Conservation (phyloP, 805 yeast genomes). For the Metschnikowia bowlesiae region DNA sequence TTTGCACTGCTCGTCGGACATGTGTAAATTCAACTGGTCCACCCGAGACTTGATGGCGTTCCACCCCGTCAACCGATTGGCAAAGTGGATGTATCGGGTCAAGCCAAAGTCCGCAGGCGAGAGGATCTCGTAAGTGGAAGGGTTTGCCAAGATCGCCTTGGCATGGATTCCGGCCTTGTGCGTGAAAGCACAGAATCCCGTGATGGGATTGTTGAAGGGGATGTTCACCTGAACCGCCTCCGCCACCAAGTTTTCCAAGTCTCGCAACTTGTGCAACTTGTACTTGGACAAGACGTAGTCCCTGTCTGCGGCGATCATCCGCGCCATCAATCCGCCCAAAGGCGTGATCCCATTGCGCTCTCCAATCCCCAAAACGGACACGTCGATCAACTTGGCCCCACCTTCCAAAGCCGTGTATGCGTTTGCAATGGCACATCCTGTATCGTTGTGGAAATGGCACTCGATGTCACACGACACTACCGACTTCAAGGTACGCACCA, state of each 20-base stretch:
- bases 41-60: constrained; percentile 98
- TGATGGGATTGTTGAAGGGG: constrained; percentile 97
- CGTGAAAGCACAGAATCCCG: constrained; percentile 99
- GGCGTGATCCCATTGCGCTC: constrained; percentile 99
- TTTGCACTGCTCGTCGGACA: constrained; percentile 91
- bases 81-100: constrained; percentile 94
- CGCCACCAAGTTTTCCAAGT: constrained; percentile 91
- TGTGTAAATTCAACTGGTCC: constrained; percentile 86
- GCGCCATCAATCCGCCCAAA: constrained; percentile 96
- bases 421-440: constrained; percentile 98
- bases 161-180: constrained; percentile 99
- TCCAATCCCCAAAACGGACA: constrained; percentile 95
- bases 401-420: constrained; percentile 98
- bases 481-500: constrained; percentile 86
- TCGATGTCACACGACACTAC: constrained; percentile 97
- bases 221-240: constrained; percentile 95
- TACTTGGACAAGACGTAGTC: constrained; percentile 92
- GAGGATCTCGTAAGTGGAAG: constrained; percentile 96
- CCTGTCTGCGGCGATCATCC: constrained; percentile 98
- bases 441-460: constrained; percentile 98
- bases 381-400: constrained; percentile 93
- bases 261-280: constrained; percentile 93
- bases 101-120: constrained; percentile 94
- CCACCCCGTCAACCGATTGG: constrained; percentile 98
- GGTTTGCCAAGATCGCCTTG: constrained; percentile 96